Percentiles rank a stretch among this genome's conserved stretches.
Conservation (phyloP, 495 filamentous ascomycete genomes). For the Xanthoparmelia taractica region DNA sequence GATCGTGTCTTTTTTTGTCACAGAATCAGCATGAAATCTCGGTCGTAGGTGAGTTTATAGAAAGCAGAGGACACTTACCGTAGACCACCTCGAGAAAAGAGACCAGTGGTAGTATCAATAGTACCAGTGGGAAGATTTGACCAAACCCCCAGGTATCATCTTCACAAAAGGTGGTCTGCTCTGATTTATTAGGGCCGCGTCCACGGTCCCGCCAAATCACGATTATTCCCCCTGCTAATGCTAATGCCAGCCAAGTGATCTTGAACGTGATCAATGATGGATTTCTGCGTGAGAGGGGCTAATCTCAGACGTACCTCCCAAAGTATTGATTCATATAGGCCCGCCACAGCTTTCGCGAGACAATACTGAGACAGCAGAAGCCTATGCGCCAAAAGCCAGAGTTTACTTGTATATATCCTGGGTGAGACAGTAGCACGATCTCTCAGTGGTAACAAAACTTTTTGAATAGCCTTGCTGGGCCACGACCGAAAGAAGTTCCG, state of each 20-base stretch:
- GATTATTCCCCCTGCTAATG: conserved; percentile 4
- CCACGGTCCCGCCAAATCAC: not conserved
- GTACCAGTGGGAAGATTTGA: conserved; percentile 1
- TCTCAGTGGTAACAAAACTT: too few relatives aligned
- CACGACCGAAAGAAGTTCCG: too few relatives aligned
- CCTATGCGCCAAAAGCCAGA: too few relatives aligned
- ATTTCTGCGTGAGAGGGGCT: not conserved
- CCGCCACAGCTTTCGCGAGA: not conserved
- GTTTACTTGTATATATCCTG: too few relatives aligned
- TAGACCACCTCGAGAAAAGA: conserved; percentile 2
- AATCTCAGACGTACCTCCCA: conserved; percentile 3
- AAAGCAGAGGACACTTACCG: not conserved
- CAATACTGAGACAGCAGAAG: too few relatives aligned
- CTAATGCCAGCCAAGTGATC: conserved; percentile 7
- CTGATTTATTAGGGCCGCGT: not conserved
- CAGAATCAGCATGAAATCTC: not conserved
- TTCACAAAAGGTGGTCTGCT: not conserved
- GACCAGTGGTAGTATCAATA: not conserved
- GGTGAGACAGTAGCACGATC: too few relatives aligned
- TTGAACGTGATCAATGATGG: not conserved
- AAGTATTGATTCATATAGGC: not conserved
- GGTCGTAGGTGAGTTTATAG: not conserved
- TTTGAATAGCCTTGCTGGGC: too few relatives aligned
- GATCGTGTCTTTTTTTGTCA: not conserved
- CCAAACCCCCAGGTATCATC: not conserved